Evolutionary conservation across 495 filamentous ascomycete genomes (phyloP), one percentile per base, ranked within the genome.

Genomic region (Hypoxylon fragiforme): DNA sequence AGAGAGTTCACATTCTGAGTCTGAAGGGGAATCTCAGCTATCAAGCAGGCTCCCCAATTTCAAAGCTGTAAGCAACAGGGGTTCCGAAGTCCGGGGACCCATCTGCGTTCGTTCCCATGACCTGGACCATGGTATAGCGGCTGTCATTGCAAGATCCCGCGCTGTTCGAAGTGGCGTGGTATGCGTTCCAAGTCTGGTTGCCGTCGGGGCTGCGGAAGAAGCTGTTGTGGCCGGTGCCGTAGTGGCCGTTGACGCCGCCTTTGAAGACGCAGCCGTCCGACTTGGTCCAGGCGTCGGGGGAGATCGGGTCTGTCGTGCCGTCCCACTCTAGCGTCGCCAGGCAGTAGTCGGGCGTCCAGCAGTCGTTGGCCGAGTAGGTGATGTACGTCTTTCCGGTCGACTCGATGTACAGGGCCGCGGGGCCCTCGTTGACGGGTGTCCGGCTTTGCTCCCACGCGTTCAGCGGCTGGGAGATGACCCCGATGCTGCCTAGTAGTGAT

Each of bases 381-480:
- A 83, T 19, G 36, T 77, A 79, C 11, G 74, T 74, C 24, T 68
- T 70, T 7, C 76, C 78, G 46, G 67, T 68, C n/a, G 68, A 68
- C n/a, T 39, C 15, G 21, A 60, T 48, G 47, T 67, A 77, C 31
- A 70, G 58, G 50, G 76, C 74, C 7, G 75, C 74, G 30, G 82
- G 76, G 11, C 82, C 82, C 43, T 83, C 83, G 41, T 81, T 81
- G 19, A 82, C 77, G 13, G 77, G 75, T 8, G 77, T 74, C 1
- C 73, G 72, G 12, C 77, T 76, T 0, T 67, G 72, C 46, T 82
- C 80, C 72, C 77, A 83, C 9, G 66, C 19, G 2, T 68, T 46
- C 1, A 69, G 70, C 0, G 79, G 80, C 21, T 76, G 66, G 3
- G 69, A 75, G 44, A 83, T 73, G 2, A 63, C 54, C 9, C 43